phyloP scores from a whole-genome alignment of 176 grass and related monocot species.

The Hsuehochloa calcarea region DNA sequence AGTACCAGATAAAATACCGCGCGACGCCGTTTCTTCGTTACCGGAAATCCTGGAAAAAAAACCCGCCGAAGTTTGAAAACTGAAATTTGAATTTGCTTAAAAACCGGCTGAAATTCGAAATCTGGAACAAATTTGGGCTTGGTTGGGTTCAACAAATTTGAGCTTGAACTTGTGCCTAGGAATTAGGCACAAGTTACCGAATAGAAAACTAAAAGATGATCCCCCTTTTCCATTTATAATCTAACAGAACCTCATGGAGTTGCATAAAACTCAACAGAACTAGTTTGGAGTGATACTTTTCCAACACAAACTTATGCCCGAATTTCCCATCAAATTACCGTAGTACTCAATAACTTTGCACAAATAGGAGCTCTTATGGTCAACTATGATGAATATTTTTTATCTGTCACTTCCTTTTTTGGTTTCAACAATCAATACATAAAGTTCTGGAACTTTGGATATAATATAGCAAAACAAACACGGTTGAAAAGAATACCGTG shows the following conservation, averaged over 20 bases:
- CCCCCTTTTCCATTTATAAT: not conserved
- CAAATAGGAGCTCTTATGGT: slow-evolving; percentile 1
- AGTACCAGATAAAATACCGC: too few species aligned
- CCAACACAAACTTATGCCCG: not conserved
- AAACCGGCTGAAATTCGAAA: too few species aligned
- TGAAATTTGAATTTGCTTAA: too few species aligned
- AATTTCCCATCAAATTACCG: slow-evolving; percentile 2
- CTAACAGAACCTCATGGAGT: slow-evolving; percentile 1
- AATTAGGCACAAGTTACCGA: not conserved
- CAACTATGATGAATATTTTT: slow-evolving; percentile 6
- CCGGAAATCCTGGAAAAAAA: too few species aligned
- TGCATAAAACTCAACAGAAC: not conserved
- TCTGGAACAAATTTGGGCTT: not conserved
- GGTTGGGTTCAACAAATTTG: not conserved
- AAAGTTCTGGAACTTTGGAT: slow-evolving; percentile 11
- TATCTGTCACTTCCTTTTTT: slow-evolving; percentile 14
- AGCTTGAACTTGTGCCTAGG: not conserved
- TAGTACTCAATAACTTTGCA: slow-evolving; percentile 17
- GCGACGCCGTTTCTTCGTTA: too few species aligned
- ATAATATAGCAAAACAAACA: slow-evolving; percentile 34
- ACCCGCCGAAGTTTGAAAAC: too few species aligned
- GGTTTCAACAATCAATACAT: not conserved
- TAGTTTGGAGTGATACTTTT: slow-evolving; percentile 17
- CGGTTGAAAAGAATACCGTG: slow-evolving; percentile 58
- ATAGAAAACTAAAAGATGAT: not conserved